Conservation (phyloP, 2,329 filamentous ascomycete species). For the Colletotrichum cereale region DNA sequence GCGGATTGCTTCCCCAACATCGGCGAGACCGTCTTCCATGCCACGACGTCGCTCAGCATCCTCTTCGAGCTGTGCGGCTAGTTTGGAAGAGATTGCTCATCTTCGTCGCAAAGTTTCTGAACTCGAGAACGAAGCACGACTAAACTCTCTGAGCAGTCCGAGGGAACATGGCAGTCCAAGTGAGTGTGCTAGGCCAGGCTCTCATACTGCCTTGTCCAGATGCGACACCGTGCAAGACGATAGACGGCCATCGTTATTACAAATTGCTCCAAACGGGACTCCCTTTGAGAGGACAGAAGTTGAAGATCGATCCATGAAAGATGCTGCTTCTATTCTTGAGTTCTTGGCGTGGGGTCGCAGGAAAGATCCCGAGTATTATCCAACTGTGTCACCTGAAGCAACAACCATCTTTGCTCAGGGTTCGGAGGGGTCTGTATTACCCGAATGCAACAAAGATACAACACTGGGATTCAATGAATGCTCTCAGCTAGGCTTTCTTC, state of each 20-base stretch:
- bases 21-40: background rate
- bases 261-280: background rate
- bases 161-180: background rate
- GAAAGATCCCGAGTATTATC: conserved; percentile 51
- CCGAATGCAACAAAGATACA: background rate
- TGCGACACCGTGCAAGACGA: background rate
- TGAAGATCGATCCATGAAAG: conserved; percentile 45
- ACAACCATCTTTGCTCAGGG: background rate
- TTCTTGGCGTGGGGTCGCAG: conserved; percentile 62
- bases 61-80: background rate
- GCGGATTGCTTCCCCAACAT: background rate
- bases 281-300: background rate
- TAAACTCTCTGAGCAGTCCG: background rate
- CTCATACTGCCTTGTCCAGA: background rate
- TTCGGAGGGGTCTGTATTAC: background rate
- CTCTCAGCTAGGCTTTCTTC: background rate
- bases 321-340: conserved; percentile 60
- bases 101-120: background rate
- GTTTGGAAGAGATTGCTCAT: background rate
- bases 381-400: conserved; percentile 38
- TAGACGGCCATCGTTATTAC: background rate
- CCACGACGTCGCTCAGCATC: background rate
- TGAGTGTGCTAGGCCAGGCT: background rate
- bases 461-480: background rate
- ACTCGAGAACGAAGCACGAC: background rate